A percentile compares a stretch with the other conserved stretches of the same genome.
phyloP scores from a whole-genome alignment of 768 basidiomycete genomes.

The Lentinus tigrinus region DNA sequence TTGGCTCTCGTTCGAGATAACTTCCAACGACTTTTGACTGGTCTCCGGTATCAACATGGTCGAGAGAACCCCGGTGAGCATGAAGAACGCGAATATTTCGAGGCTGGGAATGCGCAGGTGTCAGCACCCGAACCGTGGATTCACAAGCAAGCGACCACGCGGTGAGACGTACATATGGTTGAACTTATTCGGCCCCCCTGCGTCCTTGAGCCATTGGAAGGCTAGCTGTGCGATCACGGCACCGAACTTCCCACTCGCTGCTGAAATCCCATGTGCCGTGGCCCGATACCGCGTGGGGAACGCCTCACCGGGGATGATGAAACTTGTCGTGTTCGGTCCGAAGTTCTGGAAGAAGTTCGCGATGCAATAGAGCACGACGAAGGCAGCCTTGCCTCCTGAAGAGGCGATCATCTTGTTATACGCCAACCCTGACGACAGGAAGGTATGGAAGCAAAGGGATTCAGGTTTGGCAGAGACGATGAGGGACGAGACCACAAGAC shows the following conservation, averaged over 20 bases:
- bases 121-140: background rate
- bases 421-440: conserved; percentile 23
- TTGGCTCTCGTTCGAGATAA: conserved; percentile 37
- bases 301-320: conserved; percentile 43
- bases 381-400: conserved; percentile 23
- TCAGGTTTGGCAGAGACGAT: background rate
- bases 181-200: conserved; percentile 31
- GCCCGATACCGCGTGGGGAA: conserved; percentile 47
- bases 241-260: conserved; percentile 44
- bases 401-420: conserved; percentile 29
- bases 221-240: conserved; percentile 41
- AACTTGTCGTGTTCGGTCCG: conserved; percentile 43
- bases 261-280: conserved; percentile 44
- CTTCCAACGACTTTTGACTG: conserved; percentile 34
- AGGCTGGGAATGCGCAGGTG: conserved; percentile 25
- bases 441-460: background rate
- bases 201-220: conserved; percentile 37
- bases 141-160: background rate
- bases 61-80: conserved; percentile 41
- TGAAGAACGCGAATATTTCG: conserved; percentile 47
- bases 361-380: conserved; percentile 41
- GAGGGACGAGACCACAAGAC: background rate
- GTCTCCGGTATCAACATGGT: conserved; percentile 46
- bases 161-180: conserved; percentile 31
- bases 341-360: conserved; percentile 46